Evolutionary conservation across 2,329 filamentous ascomycete species (phyloP), one percentile per base, ranked within the genome.

Genomic region (Podosphaera xanthii): DNA sequence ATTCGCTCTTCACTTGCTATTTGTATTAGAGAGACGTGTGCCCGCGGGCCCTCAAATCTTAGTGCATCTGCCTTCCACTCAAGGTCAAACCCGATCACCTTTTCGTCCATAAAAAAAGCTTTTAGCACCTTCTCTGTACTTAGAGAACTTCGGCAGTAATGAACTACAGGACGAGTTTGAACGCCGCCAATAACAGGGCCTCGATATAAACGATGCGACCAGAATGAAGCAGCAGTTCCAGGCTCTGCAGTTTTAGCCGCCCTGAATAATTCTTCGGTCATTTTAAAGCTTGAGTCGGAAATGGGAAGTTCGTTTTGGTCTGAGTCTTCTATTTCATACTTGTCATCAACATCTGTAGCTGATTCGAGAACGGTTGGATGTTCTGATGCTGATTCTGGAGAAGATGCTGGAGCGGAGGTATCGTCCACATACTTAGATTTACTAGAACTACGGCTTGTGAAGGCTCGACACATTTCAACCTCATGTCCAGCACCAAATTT

Each of bases 21-120:
- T 70, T 96, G 91, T 50, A 96, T 83, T 44, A 96, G 71, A 0
- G 86, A 90, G 5, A 94, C 79, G 61, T 89, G 87, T 58, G 77
- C 74, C 63, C 85, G 83, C 3, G 82, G 71, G 2, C 75, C 74
- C 2, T 75, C 69, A 6, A 63, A 65, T 30, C 69, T 74, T 4
- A 67, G 72, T 0, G 80, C 75, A 4, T 77, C 72, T 1, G 74
- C 63, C 58, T 80, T 76, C 90, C 91, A 96, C 72, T 96, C 91
- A 62, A 96, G 76, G 66, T 96, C 90, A 62, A 96, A 88, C 0
- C 90, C 90, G n/a, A 96, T 69, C 1, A 94, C 71, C 46, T 79
- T 74, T 66, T 92, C 81, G 34, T 77, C 64, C 46, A 82, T 67
- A 64, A 96, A 95, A 60, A 84, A 76, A 60, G 78, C 70, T 22